Conservation (phyloP, 352 stramenopile species). For the Pythium aquatile region DNA sequence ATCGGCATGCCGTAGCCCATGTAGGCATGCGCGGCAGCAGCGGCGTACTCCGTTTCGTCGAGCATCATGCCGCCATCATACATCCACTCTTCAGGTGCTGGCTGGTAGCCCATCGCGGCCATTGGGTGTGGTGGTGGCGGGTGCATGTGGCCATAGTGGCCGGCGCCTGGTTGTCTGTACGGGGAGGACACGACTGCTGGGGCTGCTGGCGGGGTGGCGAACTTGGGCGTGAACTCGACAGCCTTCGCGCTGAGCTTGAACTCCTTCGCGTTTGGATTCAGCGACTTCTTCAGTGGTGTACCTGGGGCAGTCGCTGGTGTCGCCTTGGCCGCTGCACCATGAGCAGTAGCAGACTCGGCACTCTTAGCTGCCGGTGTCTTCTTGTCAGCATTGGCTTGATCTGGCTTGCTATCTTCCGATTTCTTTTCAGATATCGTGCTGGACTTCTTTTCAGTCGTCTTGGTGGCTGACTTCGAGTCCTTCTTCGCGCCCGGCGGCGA, state of each 20-base stretch:
- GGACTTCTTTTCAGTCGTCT: slow-evolving; percentile 19
- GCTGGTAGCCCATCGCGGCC: slow-evolving; percentile 43
- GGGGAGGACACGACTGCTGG: slow-evolving; percentile 35
- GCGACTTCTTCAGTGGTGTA: slow-evolving; percentile 51
- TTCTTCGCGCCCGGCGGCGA: slow-evolving; percentile 12
- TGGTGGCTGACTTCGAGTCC: slow-evolving; percentile 6
- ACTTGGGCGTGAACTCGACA: slow-evolving; percentile 67
- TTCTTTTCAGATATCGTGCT: slow-evolving; percentile 13
- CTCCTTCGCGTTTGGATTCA: slow-evolving; percentile 87
- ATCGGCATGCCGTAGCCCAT: slow-evolving; percentile 68
- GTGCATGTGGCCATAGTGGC: slow-evolving; percentile 33
- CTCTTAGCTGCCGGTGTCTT: slow-evolving; percentile 15
- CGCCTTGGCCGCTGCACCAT: neutral
- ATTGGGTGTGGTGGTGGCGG: slow-evolving; percentile 37
- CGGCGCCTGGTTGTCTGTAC: slow-evolving; percentile 39
- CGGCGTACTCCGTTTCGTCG: slow-evolving; percentile 43
- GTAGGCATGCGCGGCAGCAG: slow-evolving; percentile 53
- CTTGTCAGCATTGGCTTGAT: slow-evolving; percentile 21
- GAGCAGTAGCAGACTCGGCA: neutral
- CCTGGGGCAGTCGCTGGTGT: slow-evolving; percentile 8
- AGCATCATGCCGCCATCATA: slow-evolving; percentile 59
- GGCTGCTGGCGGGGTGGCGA: slow-evolving; percentile 24
- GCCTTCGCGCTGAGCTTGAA: slow-evolving; percentile 80
- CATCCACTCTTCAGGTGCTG: slow-evolving; percentile 72
- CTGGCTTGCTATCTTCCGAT: neutral